Percentiles rank a stretch among this genome's conserved stretches.
Evolutionary conservation across 768 basidiomycete genomes (phyloP).

Genomic region (Leucocoprinus birnbaumii): DNA sequence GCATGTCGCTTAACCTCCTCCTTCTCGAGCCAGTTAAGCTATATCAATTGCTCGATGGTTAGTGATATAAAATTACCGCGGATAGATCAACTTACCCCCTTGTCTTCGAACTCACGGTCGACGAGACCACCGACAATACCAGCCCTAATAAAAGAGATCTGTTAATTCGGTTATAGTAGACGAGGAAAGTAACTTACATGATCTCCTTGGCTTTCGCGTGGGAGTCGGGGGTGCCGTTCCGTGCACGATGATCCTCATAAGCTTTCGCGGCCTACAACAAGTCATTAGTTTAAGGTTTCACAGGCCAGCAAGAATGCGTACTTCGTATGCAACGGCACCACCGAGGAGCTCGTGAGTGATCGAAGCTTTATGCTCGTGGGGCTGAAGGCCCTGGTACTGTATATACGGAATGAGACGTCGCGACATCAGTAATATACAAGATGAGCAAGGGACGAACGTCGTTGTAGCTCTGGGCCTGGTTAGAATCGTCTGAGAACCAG

Average conservation of each 20-base stretch:
- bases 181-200: not conserved
- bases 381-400: too few species aligned
- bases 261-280: not conserved
- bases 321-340: not conserved
- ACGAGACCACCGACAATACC: not conserved
- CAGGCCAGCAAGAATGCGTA: not conserved
- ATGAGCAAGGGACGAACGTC: not conserved
- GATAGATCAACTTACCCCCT: not conserved
- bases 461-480: not conserved
- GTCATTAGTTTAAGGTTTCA: not conserved
- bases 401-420: too few species aligned
- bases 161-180: not conserved
- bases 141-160: not conserved
- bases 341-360: not conserved
- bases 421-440: not conserved
- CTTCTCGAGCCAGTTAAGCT: not conserved
- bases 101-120: not conserved
- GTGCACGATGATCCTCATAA: not conserved
- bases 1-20: not conserved
- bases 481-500: not conserved
- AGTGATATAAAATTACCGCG: not conserved
- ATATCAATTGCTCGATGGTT: not conserved
- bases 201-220: not conserved
- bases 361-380: not conserved
- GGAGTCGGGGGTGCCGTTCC: not conserved